Conservation (phyloP, 345 rosid species). For the Brassica napus region DNA sequence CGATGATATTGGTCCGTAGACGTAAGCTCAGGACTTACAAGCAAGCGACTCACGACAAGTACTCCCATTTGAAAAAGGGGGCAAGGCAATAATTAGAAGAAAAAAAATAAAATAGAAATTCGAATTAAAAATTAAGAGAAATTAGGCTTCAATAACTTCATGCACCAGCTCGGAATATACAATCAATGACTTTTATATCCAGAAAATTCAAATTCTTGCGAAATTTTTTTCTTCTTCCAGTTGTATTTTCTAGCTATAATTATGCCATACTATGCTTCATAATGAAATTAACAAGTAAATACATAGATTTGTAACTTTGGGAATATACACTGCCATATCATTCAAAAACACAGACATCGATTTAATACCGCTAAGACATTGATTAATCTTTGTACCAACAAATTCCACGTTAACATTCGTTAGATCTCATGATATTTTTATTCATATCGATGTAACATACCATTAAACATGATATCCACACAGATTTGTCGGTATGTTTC, state of each 20-base stretch:
- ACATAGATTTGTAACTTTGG: not conserved
- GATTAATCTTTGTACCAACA: not conserved
- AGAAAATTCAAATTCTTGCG: not conserved
- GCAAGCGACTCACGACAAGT: conserved; percentile 7
- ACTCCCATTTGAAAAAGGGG: conserved; percentile 27
- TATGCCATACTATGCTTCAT: not conserved
- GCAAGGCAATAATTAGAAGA: not conserved
- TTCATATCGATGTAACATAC: not conserved
- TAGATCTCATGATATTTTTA: not conserved
- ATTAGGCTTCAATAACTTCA: conserved; percentile 11
- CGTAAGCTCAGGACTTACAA: conserved; percentile 8
- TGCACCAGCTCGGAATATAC: not conserved
- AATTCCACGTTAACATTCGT: not conserved
- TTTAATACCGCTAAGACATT: not conserved
- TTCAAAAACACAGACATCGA: not conserved
- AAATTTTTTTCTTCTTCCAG: not conserved
- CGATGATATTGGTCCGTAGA: conserved; percentile 11
- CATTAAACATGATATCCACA: not conserved
- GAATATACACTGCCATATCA: not conserved
- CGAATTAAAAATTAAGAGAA: not conserved
- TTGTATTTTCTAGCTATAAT: not conserved
- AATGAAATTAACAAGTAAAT: not conserved
- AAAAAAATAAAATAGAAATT: not conserved
- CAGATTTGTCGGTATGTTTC: not conserved
- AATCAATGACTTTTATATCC: not conserved